Evolutionary conservation across 225 moss, liverwort and hornwort species (phyloP).

Genomic region (Lunularia cruciata): DNA sequence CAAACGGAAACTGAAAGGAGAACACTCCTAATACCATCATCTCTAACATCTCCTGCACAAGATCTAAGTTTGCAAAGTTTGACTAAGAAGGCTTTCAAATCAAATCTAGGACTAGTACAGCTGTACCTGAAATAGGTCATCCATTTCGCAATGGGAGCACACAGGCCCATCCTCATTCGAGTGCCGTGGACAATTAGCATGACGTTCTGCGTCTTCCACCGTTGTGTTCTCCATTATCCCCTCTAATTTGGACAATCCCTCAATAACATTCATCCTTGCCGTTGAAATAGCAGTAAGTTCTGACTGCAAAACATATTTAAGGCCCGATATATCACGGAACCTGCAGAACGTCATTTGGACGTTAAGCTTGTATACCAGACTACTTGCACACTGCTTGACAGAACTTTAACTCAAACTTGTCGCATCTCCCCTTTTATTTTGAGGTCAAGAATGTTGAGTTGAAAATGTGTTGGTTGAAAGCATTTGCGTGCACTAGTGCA

Average conservation of each 20-base stretch:
- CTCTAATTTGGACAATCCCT: conserved; percentile 57
- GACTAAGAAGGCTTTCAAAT: background rate
- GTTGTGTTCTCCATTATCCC: conserved; percentile 67
- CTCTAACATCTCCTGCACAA: too few species aligned
- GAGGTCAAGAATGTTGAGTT: too few species aligned
- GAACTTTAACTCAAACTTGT: too few species aligned
- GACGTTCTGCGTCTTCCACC: conserved; percentile 65
- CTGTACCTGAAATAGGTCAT: conserved; percentile 82
- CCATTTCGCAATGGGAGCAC: conserved; percentile 88
- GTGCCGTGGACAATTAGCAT: conserved; percentile 82
- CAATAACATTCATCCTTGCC: conserved; percentile 57
- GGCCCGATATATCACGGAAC: conserved; percentile 72
- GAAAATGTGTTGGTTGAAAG: too few species aligned
- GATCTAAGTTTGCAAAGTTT: background rate
- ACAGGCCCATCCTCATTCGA: conserved; percentile 66
- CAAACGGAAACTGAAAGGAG: too few species aligned
- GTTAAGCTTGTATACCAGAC: too few species aligned
- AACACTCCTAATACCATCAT: too few species aligned
- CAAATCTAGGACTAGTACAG: background rate
- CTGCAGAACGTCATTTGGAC: too few species aligned
- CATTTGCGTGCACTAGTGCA: too few species aligned
- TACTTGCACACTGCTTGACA: too few species aligned
- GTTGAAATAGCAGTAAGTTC: conserved; percentile 71
- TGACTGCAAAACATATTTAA: conserved; percentile 69
- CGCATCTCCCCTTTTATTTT: too few species aligned